Evolutionary conservation across 345 rosid genomes (phyloP).

Genomic region (Lagerstroemia speciosa): DNA sequence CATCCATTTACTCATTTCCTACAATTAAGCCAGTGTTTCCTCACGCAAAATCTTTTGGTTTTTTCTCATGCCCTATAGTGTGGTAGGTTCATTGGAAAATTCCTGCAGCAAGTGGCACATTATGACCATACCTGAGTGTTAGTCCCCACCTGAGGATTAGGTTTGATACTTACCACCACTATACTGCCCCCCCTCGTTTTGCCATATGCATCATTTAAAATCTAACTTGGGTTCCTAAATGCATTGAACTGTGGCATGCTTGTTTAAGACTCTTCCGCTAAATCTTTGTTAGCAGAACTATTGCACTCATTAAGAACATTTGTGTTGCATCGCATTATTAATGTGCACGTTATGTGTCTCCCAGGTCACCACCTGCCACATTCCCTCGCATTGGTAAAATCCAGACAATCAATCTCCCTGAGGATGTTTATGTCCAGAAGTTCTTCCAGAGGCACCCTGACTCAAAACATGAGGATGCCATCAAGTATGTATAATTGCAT

Average conservation of each 20-base stretch:
- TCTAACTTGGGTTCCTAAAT: neutral
- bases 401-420: slow-evolving; percentile 62
- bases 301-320: neutral
- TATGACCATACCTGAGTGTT: neutral
- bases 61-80: too few relatives aligned
- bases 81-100: too few relatives aligned
- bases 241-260: neutral
- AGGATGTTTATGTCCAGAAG: slow-evolving; percentile 60
- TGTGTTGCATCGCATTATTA: too few relatives aligned
- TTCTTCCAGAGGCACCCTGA: slow-evolving; percentile 56
- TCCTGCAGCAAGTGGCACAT: too few relatives aligned
- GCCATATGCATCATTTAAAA: neutral
- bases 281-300: neutral
- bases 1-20: too few relatives aligned
- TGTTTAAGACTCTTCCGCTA: neutral
- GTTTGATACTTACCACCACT: neutral
- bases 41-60: too few relatives aligned
- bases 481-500: slow-evolving; percentile 35
- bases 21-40: too few relatives aligned
- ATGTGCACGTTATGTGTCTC: slow-evolving; percentile 1
- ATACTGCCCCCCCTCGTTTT: neutral
- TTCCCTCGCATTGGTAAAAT: slow-evolving; percentile 65
- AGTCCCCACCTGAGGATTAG: neutral
- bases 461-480: slow-evolving; percentile 46
- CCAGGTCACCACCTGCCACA: slow-evolving; percentile 64